Base-by-base conservation (phyloP, 2,329 filamentous ascomycete species). In the Hymenoscyphus infarciens region DNA sequence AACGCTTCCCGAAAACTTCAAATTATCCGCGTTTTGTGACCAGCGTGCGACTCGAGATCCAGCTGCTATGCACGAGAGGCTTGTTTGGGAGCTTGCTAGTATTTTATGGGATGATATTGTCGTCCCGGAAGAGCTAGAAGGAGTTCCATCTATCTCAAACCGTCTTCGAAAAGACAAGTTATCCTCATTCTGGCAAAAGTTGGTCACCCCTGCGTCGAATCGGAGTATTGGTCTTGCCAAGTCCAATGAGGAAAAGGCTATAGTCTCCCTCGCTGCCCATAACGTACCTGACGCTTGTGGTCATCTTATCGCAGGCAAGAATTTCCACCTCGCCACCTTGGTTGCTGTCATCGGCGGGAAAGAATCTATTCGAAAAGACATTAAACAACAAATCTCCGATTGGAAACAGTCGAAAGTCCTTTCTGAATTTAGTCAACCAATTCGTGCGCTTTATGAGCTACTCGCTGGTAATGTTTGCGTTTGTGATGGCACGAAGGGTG, bases 381-480 rank as follows among this genome's bases (percentile, higher is more conserved):
- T 98, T 78, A 82, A 82, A 27, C 82, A 87, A 61, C 95, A 99
- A 74, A 82, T 99, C 59, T 85, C 87, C 64, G 87, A 89, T 58
- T 99, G 95, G 95, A 86, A 88, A 39, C 84, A 90, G 31, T 86
- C 91, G 39, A 91, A 92, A 72, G 86, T 94, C 56, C 83, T 96
- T 19, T 91, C 92, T 1, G 96, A 99, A 74, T 92, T 99, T 76
- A 87, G 85, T 16, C 88, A 95, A 67, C 82, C 91, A 1, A 85
- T 97, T 54, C 88, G 95, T 61, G 89, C 93, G 8, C 81, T 99
- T 38, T 99, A 97, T 74, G 92, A 96, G 75, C 82, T 99, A 31
- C 80, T 97, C 11, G 86, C 91, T 33, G 95, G 96, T 42, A 95
- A 97, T 67, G 87, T 91, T n/a, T 88, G 91, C 66, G 84, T 88